Evolutionary conservation across 129 eudicot species (phyloP).

Genomic region (Flaveria sonorensis): DNA sequence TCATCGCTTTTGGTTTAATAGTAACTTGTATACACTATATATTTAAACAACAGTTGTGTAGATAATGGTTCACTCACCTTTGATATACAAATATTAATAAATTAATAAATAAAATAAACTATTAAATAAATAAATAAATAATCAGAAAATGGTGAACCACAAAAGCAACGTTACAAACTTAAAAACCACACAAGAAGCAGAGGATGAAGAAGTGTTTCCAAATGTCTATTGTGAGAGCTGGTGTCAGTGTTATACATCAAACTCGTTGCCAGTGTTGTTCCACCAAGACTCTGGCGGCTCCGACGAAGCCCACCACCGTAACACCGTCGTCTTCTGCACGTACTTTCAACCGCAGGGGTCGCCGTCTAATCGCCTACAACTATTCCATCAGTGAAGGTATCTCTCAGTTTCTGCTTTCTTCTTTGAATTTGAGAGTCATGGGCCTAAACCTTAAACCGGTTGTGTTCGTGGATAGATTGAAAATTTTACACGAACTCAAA

Average conservation of each 20-base stretch:
- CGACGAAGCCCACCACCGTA: not conserved
- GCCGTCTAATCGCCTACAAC: not conserved
- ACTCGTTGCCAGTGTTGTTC: not conserved
- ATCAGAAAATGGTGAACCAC: not conserved
- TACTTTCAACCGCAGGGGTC: constrained; percentile 1
- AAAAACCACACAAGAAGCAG: not conserved
- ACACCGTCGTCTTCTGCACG: not conserved
- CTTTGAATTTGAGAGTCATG: no score
- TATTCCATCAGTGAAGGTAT: not conserved
- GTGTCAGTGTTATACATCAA: not conserved
- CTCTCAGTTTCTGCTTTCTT: not conserved
- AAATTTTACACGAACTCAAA: no score
- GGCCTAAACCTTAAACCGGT: not conserved
- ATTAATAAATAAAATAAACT: not conserved
- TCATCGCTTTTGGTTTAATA: no score
- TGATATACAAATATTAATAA: not conserved
- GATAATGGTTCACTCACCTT: no score
- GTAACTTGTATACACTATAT: no score
- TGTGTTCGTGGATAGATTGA: no score
- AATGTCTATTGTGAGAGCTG: not conserved
- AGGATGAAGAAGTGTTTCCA: not conserved
- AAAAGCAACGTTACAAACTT: not conserved
- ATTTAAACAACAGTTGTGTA: no score
- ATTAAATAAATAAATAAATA: not conserved
- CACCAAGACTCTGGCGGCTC: not conserved